Conservation (phyloP, 1,139 yeast species). For the Yamadazyma atlantica region DNA sequence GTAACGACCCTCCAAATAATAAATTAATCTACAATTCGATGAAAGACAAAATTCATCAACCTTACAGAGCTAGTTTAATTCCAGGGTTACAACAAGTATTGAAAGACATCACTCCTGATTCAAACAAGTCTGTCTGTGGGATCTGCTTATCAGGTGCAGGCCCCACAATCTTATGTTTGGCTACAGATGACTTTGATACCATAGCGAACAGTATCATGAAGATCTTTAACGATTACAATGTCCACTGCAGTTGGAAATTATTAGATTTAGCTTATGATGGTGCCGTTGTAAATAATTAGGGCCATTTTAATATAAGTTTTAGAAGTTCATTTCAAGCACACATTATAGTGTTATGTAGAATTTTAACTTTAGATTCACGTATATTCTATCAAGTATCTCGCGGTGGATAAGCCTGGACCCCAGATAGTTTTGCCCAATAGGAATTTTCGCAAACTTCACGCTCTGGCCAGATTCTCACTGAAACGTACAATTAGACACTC, state of each 20-base stretch:
- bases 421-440: neutral
- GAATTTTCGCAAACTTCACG: constrained; percentile 1
- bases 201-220: constrained; percentile 75
- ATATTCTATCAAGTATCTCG: too few relatives aligned
- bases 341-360: too few relatives aligned
- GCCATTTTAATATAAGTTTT: neutral
- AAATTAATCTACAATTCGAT: constrained; percentile 86
- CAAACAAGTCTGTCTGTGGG: constrained; percentile 85
- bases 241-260: constrained; percentile 77
- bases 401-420: too few relatives aligned
- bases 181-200: constrained; percentile 82
- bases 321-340: neutral
- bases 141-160: constrained; percentile 98
- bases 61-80: constrained; percentile 84
- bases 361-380: too few relatives aligned
- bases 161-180: constrained; percentile 92
- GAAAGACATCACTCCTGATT: constrained; percentile 74
- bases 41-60: constrained; percentile 97
- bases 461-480: too few relatives aligned
- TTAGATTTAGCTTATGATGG: constrained; percentile 89
- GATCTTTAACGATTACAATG: constrained; percentile 65
- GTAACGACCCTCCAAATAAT: constrained; percentile 78
- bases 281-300: constrained; percentile 44
- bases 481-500: too few relatives aligned
- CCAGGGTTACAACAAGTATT: constrained; percentile 89